Evolutionary conservation across 805 yeast species (phyloP).

Genomic region (Teunomyces barrocoloradensis): DNA sequence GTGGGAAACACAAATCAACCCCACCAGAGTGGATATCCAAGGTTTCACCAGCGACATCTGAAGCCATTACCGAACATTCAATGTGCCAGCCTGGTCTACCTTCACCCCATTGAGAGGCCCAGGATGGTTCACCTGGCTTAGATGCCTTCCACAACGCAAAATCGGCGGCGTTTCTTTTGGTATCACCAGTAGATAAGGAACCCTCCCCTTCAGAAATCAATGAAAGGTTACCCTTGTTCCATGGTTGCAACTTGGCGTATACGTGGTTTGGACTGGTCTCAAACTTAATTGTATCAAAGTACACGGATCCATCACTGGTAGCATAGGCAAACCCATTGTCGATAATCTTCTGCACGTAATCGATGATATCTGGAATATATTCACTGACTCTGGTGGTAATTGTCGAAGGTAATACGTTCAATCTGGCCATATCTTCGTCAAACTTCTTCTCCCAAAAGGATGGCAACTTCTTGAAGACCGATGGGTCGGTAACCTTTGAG

Average conservation of each 20-base stretch:
- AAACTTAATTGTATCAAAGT: conserved; percentile 84
- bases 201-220: conserved; percentile 96
- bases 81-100: conserved; percentile 99
- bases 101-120: conserved; percentile 95
- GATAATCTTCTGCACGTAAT: conserved; percentile 72
- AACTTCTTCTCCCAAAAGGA: conserved; percentile 86
- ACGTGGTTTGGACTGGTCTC: conserved; percentile 70
- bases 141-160: conserved; percentile 97
- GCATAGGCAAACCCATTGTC: conserved; percentile 80
- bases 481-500: conserved; percentile 76
- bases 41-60: conserved; percentile 74
- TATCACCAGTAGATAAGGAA: conserved; percentile 56
- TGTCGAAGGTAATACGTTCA: conserved; percentile 83
- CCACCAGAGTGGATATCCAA: conserved; percentile 98
- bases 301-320: conserved; percentile 89
- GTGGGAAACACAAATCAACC: conserved; percentile 96
- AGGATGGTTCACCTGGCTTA: conserved; percentile 95
- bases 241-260: conserved; percentile 96
- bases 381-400: conserved; percentile 94
- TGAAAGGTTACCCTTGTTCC: conserved; percentile 89
- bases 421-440: conserved; percentile 78
- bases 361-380: conserved; percentile 88
- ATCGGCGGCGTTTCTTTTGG: conserved; percentile 75
- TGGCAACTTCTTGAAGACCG: conserved; percentile 76
- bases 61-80: conserved; percentile 98